Evolutionary conservation across 1,284 basidiomycete species (phyloP).

Genomic region (Meripilus lineatus): DNA sequence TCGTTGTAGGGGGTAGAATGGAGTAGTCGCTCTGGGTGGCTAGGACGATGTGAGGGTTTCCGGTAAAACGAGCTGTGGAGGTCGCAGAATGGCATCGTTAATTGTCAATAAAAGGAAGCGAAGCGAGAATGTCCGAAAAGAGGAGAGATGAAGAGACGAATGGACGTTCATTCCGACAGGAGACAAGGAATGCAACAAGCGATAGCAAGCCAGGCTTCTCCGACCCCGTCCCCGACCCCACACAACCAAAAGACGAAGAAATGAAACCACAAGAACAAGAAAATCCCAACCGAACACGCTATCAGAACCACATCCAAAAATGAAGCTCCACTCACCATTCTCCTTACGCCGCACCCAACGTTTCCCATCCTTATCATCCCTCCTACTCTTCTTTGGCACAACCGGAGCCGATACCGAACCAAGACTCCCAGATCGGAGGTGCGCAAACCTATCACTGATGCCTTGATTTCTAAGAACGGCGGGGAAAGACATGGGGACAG

Average conservation of each 20-base stretch:
- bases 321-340: slow-evolving; percentile 59
- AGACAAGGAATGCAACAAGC: neutral
- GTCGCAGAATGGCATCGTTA: no score
- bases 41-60: slow-evolving; percentile 63
- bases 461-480: slow-evolving; percentile 58
- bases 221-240: no score
- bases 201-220: no score
- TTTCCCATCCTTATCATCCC: slow-evolving; percentile 67
- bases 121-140: no score
- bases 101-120: neutral
- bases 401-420: slow-evolving; percentile 13
- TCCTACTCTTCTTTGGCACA: slow-evolving; percentile 33
- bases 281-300: no score
- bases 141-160: neutral
- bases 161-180: neutral
- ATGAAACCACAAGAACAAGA: neutral
- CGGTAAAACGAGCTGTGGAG: slow-evolving; percentile 56
- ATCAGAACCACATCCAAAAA: no score
- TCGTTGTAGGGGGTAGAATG: slow-evolving; percentile 38
- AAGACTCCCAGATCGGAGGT: slow-evolving; percentile 32
- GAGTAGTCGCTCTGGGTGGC: slow-evolving; percentile 54
- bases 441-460: slow-evolving; percentile 45
- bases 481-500: slow-evolving; percentile 65
- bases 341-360: slow-evolving; percentile 71
- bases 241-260: slow-evolving; percentile 3